These are phyloP conservation scores for Kuraishia hungarica DNA, from an alignment of 805 yeast genomes.

Conservation along the genomic window DNA sequence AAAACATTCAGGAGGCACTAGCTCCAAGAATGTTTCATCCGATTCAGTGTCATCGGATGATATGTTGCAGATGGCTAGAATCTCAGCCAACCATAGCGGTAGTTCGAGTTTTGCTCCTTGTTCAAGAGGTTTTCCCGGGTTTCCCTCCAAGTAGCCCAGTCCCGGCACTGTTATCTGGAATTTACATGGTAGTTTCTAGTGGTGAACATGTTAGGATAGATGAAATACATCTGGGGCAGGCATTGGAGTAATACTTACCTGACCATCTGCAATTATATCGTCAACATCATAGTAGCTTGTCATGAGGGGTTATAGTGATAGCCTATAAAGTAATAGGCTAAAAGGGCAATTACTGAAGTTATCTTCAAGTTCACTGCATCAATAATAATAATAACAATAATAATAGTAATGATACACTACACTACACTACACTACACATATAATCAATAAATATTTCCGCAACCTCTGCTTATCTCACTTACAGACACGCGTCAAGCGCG, in stretches of 20 bases:
- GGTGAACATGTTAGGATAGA: no score
- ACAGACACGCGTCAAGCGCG: neutral
- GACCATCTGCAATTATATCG: constrained; percentile 63
- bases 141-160: constrained; percentile 78
- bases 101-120: constrained; percentile 62
- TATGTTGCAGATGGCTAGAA: constrained; percentile 48
- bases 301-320: neutral
- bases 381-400: no score
- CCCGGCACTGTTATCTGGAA: constrained; percentile 78
- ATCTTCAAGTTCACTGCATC: no score
- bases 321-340: neutral
- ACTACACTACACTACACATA: neutral
- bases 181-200: constrained; percentile 61
- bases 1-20: constrained; percentile 66
- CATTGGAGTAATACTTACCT: constrained; percentile 18
- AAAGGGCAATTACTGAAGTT: no score
- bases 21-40: constrained; percentile 48
- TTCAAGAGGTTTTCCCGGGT: constrained; percentile 53
- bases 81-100: constrained; percentile 85
- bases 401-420: no score
- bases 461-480: neutral
- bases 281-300: constrained; percentile 60
- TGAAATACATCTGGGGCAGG: no score
- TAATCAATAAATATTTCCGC: no score
- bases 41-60: constrained; percentile 17